Base-by-base conservation (phyloP, 169 alveolate species). In the Eimeria praecox region DNA sequence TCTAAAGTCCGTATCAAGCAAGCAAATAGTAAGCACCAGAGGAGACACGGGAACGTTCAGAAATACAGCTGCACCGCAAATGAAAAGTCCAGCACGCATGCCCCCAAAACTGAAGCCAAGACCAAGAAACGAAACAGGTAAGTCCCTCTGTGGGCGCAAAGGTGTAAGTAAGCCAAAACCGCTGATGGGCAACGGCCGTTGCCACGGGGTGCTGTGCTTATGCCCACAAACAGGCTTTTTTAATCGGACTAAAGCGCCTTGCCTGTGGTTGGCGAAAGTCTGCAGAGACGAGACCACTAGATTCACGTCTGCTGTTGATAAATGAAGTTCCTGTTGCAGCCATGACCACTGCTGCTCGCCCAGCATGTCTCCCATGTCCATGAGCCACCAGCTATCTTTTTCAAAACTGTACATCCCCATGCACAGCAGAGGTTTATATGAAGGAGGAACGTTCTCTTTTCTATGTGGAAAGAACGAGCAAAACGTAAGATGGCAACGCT, bases 341-440 rank as follows among this genome's bases (percentile, higher is more conserved):
- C 96, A 93, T 4, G 56, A 33, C 96, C 96, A 93, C 96, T 93
- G 96, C 78, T 93, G 96, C 66, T 82, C 82, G 27, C 96, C 96
- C 44, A 93, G 80, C 85, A 93, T 66, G 80, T 93, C 96, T 6
- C 96, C 96, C n/a, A 80, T 83, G 22, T 88, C 94, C 94, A 93
- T 52, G 56, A 66, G 87, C 88, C 92, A 42, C 96, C 96, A 93
- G 54, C 94, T 42, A 73, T 93, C 96, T 27, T 88, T 88, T 52
- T 83, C 90, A 42, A 93, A 93, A 4, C 96, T 93, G 89, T 27
- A 62, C 59, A 64, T 42, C 59, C 62, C 27, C 83, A 62, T 59
- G 40, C 78, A 54, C 44, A 52, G 33, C 44, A 52, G 24, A 40
- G 22, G 46, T 22, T 35, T 24, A 5, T 16, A 24, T 33, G 22